Base-by-base conservation (phyloP, 2,329 filamentous ascomycete species). In the Exophiala viscosa region DNA sequence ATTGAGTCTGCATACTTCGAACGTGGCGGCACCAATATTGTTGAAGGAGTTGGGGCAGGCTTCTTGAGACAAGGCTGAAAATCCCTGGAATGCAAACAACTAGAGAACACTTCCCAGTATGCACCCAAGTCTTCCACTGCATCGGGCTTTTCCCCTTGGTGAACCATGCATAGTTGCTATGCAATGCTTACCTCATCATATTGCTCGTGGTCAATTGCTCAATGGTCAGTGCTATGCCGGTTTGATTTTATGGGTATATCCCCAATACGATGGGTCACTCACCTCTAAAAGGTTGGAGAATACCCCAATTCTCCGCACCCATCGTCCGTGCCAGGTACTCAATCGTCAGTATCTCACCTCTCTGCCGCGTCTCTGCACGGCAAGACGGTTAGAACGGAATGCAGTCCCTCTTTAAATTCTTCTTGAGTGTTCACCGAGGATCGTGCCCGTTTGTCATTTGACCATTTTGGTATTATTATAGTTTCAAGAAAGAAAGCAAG, bases 1-100 rank as follows among this genome's bases (percentile, higher is more conserved):
- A 18, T 36, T 52, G 38, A 54, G 48, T 50, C 20, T 58, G n/a
- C 55, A 55, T 48, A 52, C 51, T 9, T 54, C 48, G 9, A 50
- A 52, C 20, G 41, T 54, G 3, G 55, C 48, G 10, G 52, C 55
- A 15, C 55, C 55, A 10, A 57, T 57, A 32, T 34, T 57, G 23
- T 50, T 50, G 6, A 41, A 54, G 18, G 50, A 48, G 36, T 20
- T 57, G 18, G 44, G 38, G 28, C 50, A 54, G 20, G 15, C 36
- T 34, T 46, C n/a, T n/a, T n/a, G n/a, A n/a, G 20, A 51, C 46
- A 14, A 50, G 47, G 42, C 47, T 47, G 52, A 41, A 31, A 9
- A 40, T 39, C 35, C 14, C 13, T 17, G 23, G 8, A 39, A 9
- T n/a, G 4, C 35, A 10, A 6, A n/a, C n/a, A n/a, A n/a, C n/a